Evolutionary conservation across 2,329 filamentous ascomycete genomes (phyloP), one percentile per base, ranked within the genome.

Genomic region (Microsporum ferrugineum): DNA sequence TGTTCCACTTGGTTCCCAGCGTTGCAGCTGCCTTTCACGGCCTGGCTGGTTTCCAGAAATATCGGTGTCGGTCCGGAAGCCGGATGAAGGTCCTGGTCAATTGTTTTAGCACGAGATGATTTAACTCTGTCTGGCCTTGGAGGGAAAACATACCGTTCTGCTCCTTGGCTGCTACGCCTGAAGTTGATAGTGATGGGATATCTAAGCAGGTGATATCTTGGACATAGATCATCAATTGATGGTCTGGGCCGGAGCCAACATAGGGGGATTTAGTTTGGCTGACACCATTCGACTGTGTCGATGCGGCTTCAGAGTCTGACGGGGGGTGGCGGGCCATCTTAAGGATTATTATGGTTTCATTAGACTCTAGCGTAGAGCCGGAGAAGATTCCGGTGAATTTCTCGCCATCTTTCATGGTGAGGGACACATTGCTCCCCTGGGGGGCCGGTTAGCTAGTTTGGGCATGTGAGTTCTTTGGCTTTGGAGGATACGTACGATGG

Each of bases 21-120:
- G 86, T 71, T 96, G 86, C 45, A 97, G 79, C 59, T 84, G 79
- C 63, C 91, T 85, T 74, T 95, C 89, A 62, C 83, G 84, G 57
- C 84, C 80, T 53, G 81, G 76, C 65, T 86, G 83, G 68, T 82
- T 82, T 65, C 88, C 88, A 5, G 91, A 94, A 65, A 97, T 96
- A 69, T 94, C 89, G 38, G 84, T 79, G 71, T 97, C 92, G 29
- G 92, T 97, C 65, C 88, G 86, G 76, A 97, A 96, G 29, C 80
- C 82, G 61, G 82, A 76, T 47, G 84, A 78, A 66, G 82, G 80
- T 64, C 88, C 89, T 94, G 65, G 31, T 55, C 8, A 38, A 29
- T 43, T 6, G 34, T 58, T 31, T 31, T 41, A 45, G 14, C 41
- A 45, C 3, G 49, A 27, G 51, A 31, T 34, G 2, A n/a, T 27